Conservation (phyloP, 495 filamentous ascomycete genomes). For the Letharia lupina region DNA sequence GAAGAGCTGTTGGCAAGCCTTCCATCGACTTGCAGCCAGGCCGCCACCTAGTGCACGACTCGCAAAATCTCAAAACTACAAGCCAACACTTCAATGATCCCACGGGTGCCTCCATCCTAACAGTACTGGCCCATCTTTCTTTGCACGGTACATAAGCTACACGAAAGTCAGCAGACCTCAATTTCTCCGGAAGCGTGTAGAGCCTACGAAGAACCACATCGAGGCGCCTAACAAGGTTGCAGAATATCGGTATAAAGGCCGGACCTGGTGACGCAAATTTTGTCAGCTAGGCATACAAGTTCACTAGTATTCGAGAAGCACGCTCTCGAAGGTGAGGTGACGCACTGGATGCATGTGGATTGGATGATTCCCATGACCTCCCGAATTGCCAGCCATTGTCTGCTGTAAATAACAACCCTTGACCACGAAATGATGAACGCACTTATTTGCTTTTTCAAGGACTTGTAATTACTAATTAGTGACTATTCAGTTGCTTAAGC, state of each 20-base stretch:
- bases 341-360: conserved; percentile 58
- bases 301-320: not conserved
- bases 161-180: conserved; percentile 22
- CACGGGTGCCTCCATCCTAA: conserved; percentile 96
- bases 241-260: conserved; percentile 71
- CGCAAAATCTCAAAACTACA: conserved; percentile 27
- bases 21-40: not conserved
- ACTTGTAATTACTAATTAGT: not conserved
- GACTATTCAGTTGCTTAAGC: not conserved
- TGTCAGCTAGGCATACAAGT: not conserved
- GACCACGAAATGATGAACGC: not conserved
- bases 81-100: conserved; percentile 68
- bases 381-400: conserved; percentile 36
- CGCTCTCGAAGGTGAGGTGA: not conserved
- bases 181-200: not conserved
- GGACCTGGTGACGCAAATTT: conserved; percentile 30
- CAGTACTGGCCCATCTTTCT: conserved; percentile 82
- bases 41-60: not conserved
- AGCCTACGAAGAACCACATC: conserved; percentile 98
- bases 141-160: conserved; percentile 89
- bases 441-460: not conserved
- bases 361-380: conserved; percentile 52
- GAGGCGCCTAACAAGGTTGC: conserved; percentile 82
- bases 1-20: not conserved
- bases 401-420: not conserved